Base-by-base conservation (phyloP, 495 filamentous ascomycete genomes). In the Chaetomidium leptoderma region DNA sequence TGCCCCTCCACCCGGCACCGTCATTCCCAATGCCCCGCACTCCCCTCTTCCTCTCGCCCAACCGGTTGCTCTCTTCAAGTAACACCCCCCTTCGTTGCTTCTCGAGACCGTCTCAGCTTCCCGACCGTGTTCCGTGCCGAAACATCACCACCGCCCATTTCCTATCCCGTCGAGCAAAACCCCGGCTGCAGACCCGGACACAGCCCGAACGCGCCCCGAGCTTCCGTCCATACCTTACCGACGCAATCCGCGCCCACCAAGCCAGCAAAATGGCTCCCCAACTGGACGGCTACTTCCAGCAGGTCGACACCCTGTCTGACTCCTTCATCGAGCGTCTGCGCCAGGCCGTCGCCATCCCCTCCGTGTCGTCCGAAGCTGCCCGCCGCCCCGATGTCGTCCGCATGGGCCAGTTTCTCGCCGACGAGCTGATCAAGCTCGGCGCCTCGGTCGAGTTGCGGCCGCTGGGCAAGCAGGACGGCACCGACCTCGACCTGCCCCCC, bases 291-390 rank as follows among this genome's bases (percentile, higher is more conserved):
- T 95, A 86, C 73, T 95, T 92, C 76, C 83, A 87, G 69, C 83
- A 95, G 85, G 93, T 98, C 49, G 92, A 98, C 73, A 71, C 70
- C 59, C 77, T 95, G 66, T 82, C 88, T 24, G 85, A 84, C 61
- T 73, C 79, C 63, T 98, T 97, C 79, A 96, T 97, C 68, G 86
- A 96, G 60, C 89, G 95, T 78, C 83, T 98, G 50, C 81, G 88
- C 62, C 83, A 89, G 72, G 93, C 93, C 43, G 92, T 99, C 57
- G 91, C 91, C 39, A 99, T 99, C 59, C 93, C 95, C 6, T 97
- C 93, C 43, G 75, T 99, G 63, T 97, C 92, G 19, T 89, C 92
- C 2, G 91, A 96, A 56, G 90, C 92, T 63, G 85, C 85, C 62
- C 86, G 90, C 67, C 83, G 93, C 37, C 85, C 81, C 57, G 89